These are phyloP conservation scores for Ophiosphaerella korrae DNA, from an alignment of 2,329 filamentous ascomycete species.

Conservation along the genomic window DNA sequence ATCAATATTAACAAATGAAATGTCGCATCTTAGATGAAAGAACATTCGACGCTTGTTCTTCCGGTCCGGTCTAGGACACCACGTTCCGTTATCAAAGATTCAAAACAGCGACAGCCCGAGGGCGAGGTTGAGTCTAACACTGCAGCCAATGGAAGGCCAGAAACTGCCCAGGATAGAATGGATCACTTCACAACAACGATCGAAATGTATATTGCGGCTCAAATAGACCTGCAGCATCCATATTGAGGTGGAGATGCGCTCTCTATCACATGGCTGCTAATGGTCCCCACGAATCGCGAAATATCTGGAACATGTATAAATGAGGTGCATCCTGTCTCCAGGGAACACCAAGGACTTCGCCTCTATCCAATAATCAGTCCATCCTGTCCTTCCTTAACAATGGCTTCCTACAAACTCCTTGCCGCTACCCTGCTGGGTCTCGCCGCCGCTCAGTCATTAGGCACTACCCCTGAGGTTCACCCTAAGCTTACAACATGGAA, in stretches of 20 bases:
- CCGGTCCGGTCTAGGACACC: conserved; percentile 3
- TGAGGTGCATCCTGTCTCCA: background rate
- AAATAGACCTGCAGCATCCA: conserved; percentile 1
- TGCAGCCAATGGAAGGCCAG: conserved; percentile 5
- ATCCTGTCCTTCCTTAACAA: conserved; percentile 8
- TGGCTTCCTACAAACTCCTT: conserved; percentile 33
- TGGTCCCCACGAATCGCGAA: background rate
- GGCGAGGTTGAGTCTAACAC: conserved; percentile 5
- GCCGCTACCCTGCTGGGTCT: conserved; percentile 33
- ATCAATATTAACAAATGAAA: conserved; percentile 15
- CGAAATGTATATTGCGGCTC: conserved; percentile 12
- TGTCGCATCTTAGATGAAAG: conserved; percentile 6
- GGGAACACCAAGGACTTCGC: background rate
- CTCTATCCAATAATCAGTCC: background rate
- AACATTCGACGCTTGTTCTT: conserved; percentile 13
- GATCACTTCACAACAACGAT: background rate
- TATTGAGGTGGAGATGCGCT: background rate
- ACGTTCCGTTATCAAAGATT: conserved; percentile 3
- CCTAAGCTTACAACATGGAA: conserved; percentile 59
- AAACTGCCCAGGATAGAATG: background rate
- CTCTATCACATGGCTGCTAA: background rate
- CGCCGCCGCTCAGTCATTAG: conserved; percentile 37
- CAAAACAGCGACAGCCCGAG: conserved; percentile 13
- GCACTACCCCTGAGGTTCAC: conserved; percentile 52
- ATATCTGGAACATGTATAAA: conserved; percentile 10